Evolutionary conservation across 768 basidiomycete species (phyloP).

Genomic region (Leccinum obscurum): DNA sequence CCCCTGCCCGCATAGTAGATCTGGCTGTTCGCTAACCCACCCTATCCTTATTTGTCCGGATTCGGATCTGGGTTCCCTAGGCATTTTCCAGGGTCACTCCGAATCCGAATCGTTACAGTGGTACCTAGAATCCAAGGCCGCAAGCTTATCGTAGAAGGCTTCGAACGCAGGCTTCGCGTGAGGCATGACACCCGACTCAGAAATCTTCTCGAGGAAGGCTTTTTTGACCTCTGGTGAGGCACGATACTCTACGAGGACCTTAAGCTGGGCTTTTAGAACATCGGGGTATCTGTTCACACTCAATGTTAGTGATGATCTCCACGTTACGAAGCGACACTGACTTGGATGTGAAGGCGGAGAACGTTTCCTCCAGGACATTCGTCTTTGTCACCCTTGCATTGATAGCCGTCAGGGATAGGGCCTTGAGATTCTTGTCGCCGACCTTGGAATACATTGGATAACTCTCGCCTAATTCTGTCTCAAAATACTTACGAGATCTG

Average conservation of each 20-base stretch:
- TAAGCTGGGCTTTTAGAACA: slow-evolving; percentile 21
- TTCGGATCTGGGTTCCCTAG: too few relatives aligned
- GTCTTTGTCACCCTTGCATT: slow-evolving; percentile 11
- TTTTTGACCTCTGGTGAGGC: slow-evolving; percentile 15
- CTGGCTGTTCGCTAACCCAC: too few relatives aligned
- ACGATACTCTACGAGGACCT: slow-evolving; percentile 10
- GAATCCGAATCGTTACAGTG: too few relatives aligned
- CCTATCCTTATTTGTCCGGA: too few relatives aligned
- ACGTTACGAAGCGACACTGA: background rate
- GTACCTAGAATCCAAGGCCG: background rate
- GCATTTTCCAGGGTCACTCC: too few relatives aligned
- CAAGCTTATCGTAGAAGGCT: slow-evolving; percentile 19
- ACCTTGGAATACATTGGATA: slow-evolving; percentile 7
- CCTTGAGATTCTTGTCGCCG: slow-evolving; percentile 19
- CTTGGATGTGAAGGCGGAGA: slow-evolving; percentile 31
- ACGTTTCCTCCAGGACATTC: slow-evolving; percentile 28
- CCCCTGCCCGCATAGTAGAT: too few relatives aligned
- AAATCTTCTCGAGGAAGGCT: slow-evolving; percentile 14
- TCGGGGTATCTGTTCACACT: slow-evolving; percentile 18
- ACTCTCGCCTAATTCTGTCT: background rate
- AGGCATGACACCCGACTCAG: background rate
- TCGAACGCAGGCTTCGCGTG: slow-evolving; percentile 16
- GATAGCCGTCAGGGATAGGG: slow-evolving; percentile 20
- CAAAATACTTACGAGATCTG: slow-evolving; percentile 26
- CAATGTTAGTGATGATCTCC: background rate